Evolutionary conservation across 148 eudicot genomes (phyloP).

Genomic region (Cornus florida): DNA sequence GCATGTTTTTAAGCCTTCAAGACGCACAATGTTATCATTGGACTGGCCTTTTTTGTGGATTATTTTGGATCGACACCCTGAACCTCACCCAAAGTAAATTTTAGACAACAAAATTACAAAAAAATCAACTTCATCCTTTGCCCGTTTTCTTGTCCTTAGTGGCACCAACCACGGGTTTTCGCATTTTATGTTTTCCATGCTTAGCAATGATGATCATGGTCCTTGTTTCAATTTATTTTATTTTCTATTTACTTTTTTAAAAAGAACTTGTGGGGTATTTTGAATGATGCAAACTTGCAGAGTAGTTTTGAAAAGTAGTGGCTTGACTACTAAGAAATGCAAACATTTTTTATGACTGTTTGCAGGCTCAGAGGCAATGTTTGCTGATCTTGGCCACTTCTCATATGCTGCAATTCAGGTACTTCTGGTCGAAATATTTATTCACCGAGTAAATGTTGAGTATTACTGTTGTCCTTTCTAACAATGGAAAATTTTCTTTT

Average conservation of each 20-base stretch:
- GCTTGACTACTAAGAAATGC: conserved; percentile 2
- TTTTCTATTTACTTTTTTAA: not conserved
- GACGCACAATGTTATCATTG: not conserved
- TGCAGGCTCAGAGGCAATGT: conserved; percentile 96
- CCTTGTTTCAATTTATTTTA: not conserved
- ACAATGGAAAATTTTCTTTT: not conserved
- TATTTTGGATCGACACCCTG: not conserved
- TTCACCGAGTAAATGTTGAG: not conserved
- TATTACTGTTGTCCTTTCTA: not conserved
- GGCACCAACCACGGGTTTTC: not conserved
- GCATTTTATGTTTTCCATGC: not conserved
- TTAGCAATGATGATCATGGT: not conserved
- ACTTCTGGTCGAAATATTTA: conserved; percentile 9
- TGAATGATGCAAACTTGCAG: not conserved
- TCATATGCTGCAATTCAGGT: conserved; percentile 92
- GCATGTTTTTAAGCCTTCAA: not conserved
- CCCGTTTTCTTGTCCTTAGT: not conserved
- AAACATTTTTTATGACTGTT: conserved; percentile 3
- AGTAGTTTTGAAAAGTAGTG: not conserved
- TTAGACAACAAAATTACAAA: not conserved
- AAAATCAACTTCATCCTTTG: not conserved
- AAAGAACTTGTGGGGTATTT: not conserved
- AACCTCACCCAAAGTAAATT: not conserved
- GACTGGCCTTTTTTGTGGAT: not conserved
- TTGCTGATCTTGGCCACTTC: conserved; percentile 97